Evolutionary conservation across 1,284 basidiomycete species (phyloP).

Genomic region (Trametes sp.): DNA sequence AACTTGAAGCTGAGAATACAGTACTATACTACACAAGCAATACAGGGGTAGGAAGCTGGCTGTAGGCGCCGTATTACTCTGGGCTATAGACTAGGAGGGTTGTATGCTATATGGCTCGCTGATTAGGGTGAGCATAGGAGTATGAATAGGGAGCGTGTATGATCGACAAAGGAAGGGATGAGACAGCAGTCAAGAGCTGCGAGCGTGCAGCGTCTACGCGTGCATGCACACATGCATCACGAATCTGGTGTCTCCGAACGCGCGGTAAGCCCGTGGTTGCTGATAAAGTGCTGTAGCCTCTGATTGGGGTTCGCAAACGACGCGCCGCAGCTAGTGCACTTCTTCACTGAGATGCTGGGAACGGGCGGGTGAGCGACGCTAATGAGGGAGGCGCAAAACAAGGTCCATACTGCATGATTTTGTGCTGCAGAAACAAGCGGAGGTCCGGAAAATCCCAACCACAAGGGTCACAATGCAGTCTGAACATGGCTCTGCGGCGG

Average conservation of each 20-base stretch:
- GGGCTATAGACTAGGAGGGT: not conserved
- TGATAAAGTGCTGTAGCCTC: not conserved
- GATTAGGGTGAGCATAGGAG: not conserved
- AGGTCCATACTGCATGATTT: conserved; percentile 14
- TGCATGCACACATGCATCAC: not conserved
- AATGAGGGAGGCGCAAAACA: not conserved
- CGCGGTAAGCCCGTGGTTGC: not conserved
- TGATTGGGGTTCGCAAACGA: not conserved
- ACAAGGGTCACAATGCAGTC: conserved; percentile 13
- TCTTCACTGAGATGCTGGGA: not conserved
- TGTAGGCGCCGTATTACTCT: no score
- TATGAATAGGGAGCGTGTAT: not conserved
- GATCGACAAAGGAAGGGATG: not conserved
- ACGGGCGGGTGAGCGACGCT: not conserved
- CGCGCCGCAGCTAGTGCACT: not conserved
- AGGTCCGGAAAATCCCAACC: conserved; percentile 18
- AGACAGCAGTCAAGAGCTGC: not conserved
- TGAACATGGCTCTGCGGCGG: no score
- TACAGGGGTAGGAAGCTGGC: not conserved
- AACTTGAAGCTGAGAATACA: not conserved
- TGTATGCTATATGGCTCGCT: not conserved
- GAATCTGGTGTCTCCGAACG: not conserved
- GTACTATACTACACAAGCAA: not conserved
- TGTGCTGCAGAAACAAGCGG: conserved; percentile 9
- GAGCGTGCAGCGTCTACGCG: not conserved